Base-by-base conservation (phyloP, 495 filamentous ascomycete species). In the Penicillium malachiteum region DNA sequence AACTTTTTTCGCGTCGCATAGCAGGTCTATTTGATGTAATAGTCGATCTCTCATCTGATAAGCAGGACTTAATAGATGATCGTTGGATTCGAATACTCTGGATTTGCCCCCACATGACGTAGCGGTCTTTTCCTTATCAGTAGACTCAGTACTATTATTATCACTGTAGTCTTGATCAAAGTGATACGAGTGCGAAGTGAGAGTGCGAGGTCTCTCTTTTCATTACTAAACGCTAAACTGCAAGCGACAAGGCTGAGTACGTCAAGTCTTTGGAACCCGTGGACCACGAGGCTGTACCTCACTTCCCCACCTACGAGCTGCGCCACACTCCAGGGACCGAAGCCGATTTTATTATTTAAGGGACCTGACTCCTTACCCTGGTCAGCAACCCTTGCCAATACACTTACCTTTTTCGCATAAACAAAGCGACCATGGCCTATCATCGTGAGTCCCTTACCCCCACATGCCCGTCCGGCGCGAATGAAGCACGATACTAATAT, bases 381-480 rank as follows among this genome's bases (percentile, higher is more conserved):
- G 21, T 26, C 21, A 26, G 4, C 4, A n/a, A 26, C 21, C 21
- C 21, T 26, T 26, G 21, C 4, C 4, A 26, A 26, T 4, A 26
- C 21, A 26, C 1, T 26, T 4, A 26, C 21, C 4, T 2, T 26
- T 26, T 2, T 26, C 21, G 21, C 21, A 4, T 26, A 4, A 26
- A 26, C 21, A 26, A 26, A 26, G 21, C 21, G 21, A 26, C 45
- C 31, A 72, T 72, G 69, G 68, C 69, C 48, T 68, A 70, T 39
- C 63, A 69, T 41, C 69, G 69, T 71, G 48, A 60, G 59, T 66
- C 26, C 34, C n/a, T n/a, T 38, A 31, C 38, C 50, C 50, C 38
- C 30, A 16, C 30, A 9, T 48, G 14, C 40, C 40, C 9, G 3
- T 43, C 40, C 7, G 8, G 40, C 17, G 21, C 21, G 21, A 26